Evolutionary conservation across 495 filamentous ascomycete genomes (phyloP).

Genomic region (Alectoria sarmentosa): DNA sequence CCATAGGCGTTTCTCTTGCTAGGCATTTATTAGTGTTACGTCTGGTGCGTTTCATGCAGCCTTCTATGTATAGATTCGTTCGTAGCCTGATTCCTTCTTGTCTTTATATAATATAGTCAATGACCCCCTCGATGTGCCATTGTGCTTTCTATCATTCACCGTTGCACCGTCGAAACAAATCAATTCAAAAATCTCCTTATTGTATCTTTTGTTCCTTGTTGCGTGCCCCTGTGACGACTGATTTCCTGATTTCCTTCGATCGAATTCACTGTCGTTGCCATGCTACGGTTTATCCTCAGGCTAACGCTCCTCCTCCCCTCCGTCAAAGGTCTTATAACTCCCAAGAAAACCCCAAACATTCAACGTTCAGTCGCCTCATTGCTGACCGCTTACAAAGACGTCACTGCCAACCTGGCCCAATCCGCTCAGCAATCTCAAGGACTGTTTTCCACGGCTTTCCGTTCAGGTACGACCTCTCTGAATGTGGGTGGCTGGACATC

Average conservation of each 20-base stretch:
- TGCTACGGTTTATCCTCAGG: background rate
- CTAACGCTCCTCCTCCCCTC: background rate
- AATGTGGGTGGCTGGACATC: background rate
- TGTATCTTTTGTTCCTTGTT: background rate
- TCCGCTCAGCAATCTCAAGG: background rate
- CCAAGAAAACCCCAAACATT: background rate
- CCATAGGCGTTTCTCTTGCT: too few species aligned
- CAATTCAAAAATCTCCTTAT: background rate
- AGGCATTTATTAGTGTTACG: too few species aligned
- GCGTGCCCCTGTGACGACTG: background rate
- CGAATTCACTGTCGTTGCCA: background rate
- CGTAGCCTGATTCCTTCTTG: too few species aligned
- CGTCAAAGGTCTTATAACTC: background rate
- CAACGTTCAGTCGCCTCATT: background rate
- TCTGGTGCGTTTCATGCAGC: too few species aligned
- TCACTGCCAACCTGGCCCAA: background rate
- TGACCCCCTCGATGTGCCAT: too few species aligned
- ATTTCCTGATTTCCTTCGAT: background rate
- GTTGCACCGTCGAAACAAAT: too few species aligned
- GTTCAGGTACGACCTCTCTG: background rate
- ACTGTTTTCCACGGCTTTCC: background rate
- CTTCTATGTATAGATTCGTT: too few species aligned
- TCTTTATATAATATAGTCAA: too few species aligned
- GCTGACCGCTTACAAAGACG: background rate
- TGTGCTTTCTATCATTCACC: too few species aligned